Conservation (phyloP, 1,284 basidiomycete genomes). For the Kalmanozyma brasiliensis region DNA sequence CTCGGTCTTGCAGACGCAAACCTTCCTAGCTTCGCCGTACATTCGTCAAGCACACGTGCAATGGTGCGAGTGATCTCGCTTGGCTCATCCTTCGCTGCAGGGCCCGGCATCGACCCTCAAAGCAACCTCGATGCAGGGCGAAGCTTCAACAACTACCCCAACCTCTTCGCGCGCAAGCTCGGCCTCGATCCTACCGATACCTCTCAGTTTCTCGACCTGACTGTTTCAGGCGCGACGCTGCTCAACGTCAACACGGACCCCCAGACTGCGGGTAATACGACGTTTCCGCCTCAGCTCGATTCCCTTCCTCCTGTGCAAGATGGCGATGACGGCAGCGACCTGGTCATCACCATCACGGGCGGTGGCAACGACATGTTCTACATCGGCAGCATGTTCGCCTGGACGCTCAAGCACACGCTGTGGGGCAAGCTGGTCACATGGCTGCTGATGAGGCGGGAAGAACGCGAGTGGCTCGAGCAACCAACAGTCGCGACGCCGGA, state of each 20-base stretch:
- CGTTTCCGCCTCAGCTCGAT: constrained; percentile 22
- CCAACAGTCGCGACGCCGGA: constrained; percentile 15
- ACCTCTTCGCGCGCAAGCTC: constrained; percentile 19
- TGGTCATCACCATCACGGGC: constrained; percentile 24
- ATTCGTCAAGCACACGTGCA: too few relatives aligned
- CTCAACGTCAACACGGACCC: constrained; percentile 22
- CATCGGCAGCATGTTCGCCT: constrained; percentile 32
- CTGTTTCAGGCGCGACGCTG: constrained; percentile 29
- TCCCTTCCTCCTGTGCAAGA: neutral
- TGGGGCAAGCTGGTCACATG: constrained; percentile 19
- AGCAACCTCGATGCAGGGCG: constrained; percentile 21
- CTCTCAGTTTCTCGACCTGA: constrained; percentile 18
- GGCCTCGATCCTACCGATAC: constrained; percentile 6
- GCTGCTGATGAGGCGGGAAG: constrained; percentile 3
- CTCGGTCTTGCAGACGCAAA: too few relatives aligned
- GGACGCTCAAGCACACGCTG: constrained; percentile 17
- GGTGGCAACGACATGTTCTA: constrained; percentile 39
- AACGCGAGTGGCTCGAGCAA: constrained; percentile 5
- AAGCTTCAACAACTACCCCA: constrained; percentile 34
- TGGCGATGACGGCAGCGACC: constrained; percentile 15
- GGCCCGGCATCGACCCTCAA: constrained; percentile 28
- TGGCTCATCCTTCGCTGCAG: constrained; percentile 35
- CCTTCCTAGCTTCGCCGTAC: too few relatives aligned
- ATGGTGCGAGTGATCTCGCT: constrained; percentile 18
- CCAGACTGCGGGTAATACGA: constrained; percentile 16